Percentiles rank a stretch among this genome's conserved stretches.
phyloP scores from a whole-genome alignment of 2,329 filamentous ascomycete genomes.

The Cadophora luteo-olivacea region DNA sequence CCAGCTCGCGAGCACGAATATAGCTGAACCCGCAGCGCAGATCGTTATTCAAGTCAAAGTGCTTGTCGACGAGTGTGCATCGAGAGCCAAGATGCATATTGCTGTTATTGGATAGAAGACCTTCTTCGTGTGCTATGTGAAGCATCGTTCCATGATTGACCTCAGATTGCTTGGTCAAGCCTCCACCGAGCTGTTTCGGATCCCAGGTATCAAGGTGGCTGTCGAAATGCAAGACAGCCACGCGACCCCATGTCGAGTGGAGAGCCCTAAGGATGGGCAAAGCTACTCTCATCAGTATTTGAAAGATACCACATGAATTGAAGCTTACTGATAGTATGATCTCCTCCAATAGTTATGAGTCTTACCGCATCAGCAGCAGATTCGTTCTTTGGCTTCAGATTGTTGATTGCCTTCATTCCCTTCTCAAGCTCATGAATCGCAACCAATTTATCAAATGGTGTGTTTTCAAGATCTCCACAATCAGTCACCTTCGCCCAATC shows the following conservation, averaged over 20 bases:
- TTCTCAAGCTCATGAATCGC: conserved; percentile 42
- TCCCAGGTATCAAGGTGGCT: conserved; percentile 44
- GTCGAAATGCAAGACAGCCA: conserved; percentile 43
- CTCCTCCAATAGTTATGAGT: conserved; percentile 42
- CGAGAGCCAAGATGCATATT: conserved; percentile 44
- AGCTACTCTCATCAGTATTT: conserved; percentile 28
- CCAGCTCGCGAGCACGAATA: conserved; percentile 40
- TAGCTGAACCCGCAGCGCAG: conserved; percentile 41
- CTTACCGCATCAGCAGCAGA: conserved; percentile 38
- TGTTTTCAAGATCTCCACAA: conserved; percentile 43
- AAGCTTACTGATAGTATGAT: conserved; percentile 43
- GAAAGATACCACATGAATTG: neutral
- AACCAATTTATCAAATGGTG: conserved; percentile 41
- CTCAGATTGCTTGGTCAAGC: conserved; percentile 40
- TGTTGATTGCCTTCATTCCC: conserved; percentile 39
- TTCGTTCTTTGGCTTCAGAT: conserved; percentile 36
- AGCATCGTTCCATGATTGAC: conserved; percentile 45
- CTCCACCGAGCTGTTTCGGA: conserved; percentile 41
- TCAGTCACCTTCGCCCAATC: conserved; percentile 41
- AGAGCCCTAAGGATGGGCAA: conserved; percentile 42
- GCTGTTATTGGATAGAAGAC: conserved; percentile 40
- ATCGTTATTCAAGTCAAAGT: conserved; percentile 43
- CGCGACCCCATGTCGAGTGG: conserved; percentile 41
- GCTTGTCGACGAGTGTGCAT: conserved; percentile 37
- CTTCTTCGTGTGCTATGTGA: conserved; percentile 45